These are phyloP conservation scores for Lasiodiplodia hormozganensis DNA, from an alignment of 2,329 filamentous ascomycete species.

Conservation along the genomic window DNA sequence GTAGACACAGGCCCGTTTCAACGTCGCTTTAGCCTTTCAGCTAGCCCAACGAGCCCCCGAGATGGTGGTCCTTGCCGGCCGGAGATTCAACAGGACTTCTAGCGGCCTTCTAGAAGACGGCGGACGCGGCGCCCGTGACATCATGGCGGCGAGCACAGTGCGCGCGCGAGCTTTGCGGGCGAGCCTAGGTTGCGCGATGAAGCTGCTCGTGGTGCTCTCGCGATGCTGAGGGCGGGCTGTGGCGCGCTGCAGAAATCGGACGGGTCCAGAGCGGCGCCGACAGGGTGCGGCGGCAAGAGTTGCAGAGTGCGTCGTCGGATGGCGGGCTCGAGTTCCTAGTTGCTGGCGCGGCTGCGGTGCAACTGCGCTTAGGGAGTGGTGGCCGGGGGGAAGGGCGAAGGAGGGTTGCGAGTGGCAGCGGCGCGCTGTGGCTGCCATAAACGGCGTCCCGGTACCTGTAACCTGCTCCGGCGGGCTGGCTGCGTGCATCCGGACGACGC, in stretches of 20 bases:
- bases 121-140: not conserved
- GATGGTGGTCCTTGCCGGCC: not conserved
- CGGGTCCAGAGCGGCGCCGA: slow-evolving; percentile 13
- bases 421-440: slow-evolving; percentile 7
- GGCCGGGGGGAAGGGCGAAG: slow-evolving; percentile 7
- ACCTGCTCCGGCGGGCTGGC: slow-evolving; percentile 9
- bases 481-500: not conserved
- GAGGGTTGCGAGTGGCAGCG: slow-evolving; percentile 16
- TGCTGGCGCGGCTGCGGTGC: slow-evolving; percentile 18
- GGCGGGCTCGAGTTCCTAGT: slow-evolving; percentile 22
- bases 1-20: slow-evolving; percentile 24
- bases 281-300: slow-evolving; percentile 25
- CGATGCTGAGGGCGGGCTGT: not conserved
- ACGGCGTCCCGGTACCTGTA: not conserved
- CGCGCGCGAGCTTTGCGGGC: slow-evolving; percentile 4
- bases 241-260: slow-evolving; percentile 14
- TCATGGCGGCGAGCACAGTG: slow-evolving; percentile 13
- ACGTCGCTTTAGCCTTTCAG: slow-evolving; percentile 16
- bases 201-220: not conserved
- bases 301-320: slow-evolving; percentile 20
- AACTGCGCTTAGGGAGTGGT: slow-evolving; percentile 6
- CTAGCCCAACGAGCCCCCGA: slow-evolving; percentile 17
- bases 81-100: slow-evolving; percentile 17
- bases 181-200: not conserved
- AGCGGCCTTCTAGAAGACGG: slow-evolving; percentile 22